Conservation (phyloP, 176 grass and related monocot genomes). For the Avena atlantica region DNA sequence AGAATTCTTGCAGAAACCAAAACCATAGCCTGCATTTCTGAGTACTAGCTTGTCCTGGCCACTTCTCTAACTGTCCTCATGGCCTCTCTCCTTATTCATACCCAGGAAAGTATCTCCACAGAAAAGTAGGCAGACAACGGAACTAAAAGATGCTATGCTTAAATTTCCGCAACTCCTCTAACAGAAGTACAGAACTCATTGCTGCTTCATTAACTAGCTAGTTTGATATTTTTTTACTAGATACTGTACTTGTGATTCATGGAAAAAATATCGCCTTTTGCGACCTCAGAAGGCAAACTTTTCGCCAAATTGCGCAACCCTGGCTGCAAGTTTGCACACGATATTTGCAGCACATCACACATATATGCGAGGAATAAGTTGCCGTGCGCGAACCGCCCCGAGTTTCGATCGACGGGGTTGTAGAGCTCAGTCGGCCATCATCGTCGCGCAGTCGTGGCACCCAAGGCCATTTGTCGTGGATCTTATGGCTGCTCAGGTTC, state of each 20-base stretch:
- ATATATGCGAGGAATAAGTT: not conserved
- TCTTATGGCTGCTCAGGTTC: not conserved
- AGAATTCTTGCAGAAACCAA: conserved; percentile 45
- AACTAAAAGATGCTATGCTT: not conserved
- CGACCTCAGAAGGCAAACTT: not conserved
- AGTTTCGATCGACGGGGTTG: conserved; percentile 1
- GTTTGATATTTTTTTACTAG: not conserved
- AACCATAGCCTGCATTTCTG: conserved; percentile 27
- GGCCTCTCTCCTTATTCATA: conserved; percentile 25
- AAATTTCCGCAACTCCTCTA: not conserved
- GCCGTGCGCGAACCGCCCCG: not conserved
- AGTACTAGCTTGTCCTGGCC: conserved; percentile 34
- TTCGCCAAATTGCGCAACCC: conserved; percentile 1
- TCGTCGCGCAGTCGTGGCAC: not conserved
- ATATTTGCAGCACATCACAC: not conserved
- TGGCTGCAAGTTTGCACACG: not conserved
- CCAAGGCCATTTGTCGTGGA: conserved; percentile 14
- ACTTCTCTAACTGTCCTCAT: conserved; percentile 30
- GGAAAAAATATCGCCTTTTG: not conserved
- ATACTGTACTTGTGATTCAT: not conserved
- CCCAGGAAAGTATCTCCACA: conserved; percentile 9
- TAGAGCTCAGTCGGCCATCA: not conserved
- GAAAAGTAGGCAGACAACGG: conserved; percentile 20
- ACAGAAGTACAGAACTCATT: not conserved
- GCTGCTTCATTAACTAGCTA: not conserved